Evolutionary conservation across 176 grass and related monocot genomes (phyloP).

Genomic region (Bolboschoenus planiculmis): DNA sequence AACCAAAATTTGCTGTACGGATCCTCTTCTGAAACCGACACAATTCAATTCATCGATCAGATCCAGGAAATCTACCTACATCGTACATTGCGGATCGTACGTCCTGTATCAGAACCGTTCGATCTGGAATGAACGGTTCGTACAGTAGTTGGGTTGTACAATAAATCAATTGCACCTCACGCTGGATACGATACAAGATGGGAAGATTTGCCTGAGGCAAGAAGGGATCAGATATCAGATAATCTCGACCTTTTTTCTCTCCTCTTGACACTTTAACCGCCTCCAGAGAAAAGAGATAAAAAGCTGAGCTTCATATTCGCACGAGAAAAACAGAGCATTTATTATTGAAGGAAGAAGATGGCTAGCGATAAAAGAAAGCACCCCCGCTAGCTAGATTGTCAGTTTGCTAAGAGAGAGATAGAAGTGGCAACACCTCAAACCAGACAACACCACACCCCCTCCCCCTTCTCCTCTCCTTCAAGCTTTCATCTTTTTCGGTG

Average conservation of each 20-base stretch:
- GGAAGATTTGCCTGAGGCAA: not conserved
- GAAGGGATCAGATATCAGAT: not conserved
- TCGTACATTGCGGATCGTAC: too few relatives aligned
- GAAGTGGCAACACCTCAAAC: not conserved
- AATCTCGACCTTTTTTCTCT: not conserved
- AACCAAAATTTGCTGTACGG: not conserved
- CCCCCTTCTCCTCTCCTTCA: not conserved
- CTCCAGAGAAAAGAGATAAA: not conserved
- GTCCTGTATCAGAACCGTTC: too few relatives aligned
- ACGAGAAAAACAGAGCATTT: conserved; percentile 14
- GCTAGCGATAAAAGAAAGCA: not conserved
- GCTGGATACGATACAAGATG: not conserved
- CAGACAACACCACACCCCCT: not conserved
- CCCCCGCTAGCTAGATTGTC: not conserved
- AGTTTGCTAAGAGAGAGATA: conserved; percentile 3
- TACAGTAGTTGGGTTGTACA: too few relatives aligned
- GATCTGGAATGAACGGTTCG: not conserved
- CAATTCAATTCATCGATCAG: not conserved
- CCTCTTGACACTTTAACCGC: conserved; percentile 2
- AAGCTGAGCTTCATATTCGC: not conserved
- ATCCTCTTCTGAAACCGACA: not conserved
- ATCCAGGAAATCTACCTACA: too few relatives aligned
- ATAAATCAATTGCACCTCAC: not conserved
- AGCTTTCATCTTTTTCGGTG: not conserved
- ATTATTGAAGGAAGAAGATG: not conserved